A percentile compares a stretch with the other conserved stretches of the same genome.
Evolutionary conservation across 129 eudicot genomes (phyloP).

Genomic region (Mikania micrantha): DNA sequence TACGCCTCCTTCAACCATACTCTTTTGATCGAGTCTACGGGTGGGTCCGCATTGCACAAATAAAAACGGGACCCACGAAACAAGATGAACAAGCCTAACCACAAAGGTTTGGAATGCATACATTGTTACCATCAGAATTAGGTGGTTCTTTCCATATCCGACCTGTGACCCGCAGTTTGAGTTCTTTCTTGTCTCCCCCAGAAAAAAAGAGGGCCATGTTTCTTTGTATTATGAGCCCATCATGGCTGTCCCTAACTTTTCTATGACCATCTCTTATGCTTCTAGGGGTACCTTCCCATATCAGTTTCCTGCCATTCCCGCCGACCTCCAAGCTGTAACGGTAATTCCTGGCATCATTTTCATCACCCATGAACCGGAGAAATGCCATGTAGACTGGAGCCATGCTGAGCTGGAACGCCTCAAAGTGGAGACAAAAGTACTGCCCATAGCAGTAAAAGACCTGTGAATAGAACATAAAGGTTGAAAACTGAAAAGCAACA

Average conservation of each 20-base stretch:
- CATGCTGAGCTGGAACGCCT: constrained; percentile 74
- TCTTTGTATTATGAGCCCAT: constrained; percentile 74
- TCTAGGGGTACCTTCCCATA: constrained; percentile 83
- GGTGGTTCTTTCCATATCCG: constrained; percentile 88
- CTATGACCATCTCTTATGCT: constrained; percentile 81
- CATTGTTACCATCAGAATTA: constrained; percentile 47
- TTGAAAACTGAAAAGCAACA: background rate
- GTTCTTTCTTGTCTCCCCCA: constrained; percentile 75
- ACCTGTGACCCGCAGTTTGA: constrained; percentile 78
- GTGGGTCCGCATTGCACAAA: background rate
- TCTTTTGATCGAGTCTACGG: background rate
- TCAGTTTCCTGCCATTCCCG: constrained; percentile 74
- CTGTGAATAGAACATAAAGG: constrained; percentile 25
- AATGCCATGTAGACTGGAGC: constrained; percentile 86
- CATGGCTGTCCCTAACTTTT: constrained; percentile 79
- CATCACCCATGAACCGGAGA: constrained; percentile 88
- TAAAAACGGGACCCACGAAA: constrained; percentile 1
- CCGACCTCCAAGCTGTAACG: constrained; percentile 85
- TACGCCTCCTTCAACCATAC: constrained; percentile 17
- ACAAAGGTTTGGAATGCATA: constrained; percentile 58
- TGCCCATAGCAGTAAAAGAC: constrained; percentile 80
- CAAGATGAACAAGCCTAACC: constrained; percentile 15
- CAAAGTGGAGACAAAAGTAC: constrained; percentile 80
- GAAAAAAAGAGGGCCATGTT: constrained; percentile 92
- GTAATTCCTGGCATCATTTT: constrained; percentile 59